Evolutionary conservation across 2,329 filamentous ascomycete genomes (phyloP).

Genomic region (Beauveria sp.): DNA sequence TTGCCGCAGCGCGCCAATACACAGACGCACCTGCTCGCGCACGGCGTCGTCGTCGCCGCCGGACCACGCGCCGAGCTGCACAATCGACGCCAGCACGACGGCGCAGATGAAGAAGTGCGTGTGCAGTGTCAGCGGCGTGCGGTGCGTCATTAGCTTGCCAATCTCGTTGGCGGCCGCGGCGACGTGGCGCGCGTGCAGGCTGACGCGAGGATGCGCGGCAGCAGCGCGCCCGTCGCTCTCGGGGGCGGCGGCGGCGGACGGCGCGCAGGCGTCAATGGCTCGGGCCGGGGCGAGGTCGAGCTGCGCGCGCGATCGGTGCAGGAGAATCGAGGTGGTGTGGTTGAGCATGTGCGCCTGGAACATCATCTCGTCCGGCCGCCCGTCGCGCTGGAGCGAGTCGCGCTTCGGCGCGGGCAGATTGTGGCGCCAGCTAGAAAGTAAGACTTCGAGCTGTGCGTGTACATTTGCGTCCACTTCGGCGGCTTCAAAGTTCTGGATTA

Average conservation of each 20-base stretch:
- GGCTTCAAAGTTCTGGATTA: neutral
- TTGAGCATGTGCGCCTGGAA: conserved; percentile 8
- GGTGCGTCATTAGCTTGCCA: conserved; percentile 3
- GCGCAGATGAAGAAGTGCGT: conserved; percentile 9
- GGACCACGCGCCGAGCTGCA: conserved; percentile 6
- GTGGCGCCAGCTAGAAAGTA: conserved; percentile 3
- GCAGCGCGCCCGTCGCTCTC: neutral
- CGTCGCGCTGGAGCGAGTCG: conserved; percentile 1
- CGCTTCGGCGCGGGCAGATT: neutral
- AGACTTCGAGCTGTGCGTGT: neutral
- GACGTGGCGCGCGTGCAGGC: neutral
- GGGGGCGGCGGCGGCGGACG: neutral
- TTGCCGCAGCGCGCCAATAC: conserved; percentile 8
- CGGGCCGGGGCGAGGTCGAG: neutral
- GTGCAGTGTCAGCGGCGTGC: neutral
- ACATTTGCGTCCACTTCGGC: neutral
- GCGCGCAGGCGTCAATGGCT: neutral
- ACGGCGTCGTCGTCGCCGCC: neutral
- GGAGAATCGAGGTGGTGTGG: neutral
- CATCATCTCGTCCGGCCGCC: conserved; percentile 4
- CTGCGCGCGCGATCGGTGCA: neutral
- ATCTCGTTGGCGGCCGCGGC: neutral
- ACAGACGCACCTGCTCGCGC: neutral
- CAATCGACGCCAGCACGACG: neutral
- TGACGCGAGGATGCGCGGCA: neutral